A percentile compares a stretch with the other conserved stretches of the same genome.
These are phyloP conservation scores for Penicillium vulpinum DNA, from an alignment of 2,329 filamentous ascomycete genomes.

Conservation along the genomic window DNA sequence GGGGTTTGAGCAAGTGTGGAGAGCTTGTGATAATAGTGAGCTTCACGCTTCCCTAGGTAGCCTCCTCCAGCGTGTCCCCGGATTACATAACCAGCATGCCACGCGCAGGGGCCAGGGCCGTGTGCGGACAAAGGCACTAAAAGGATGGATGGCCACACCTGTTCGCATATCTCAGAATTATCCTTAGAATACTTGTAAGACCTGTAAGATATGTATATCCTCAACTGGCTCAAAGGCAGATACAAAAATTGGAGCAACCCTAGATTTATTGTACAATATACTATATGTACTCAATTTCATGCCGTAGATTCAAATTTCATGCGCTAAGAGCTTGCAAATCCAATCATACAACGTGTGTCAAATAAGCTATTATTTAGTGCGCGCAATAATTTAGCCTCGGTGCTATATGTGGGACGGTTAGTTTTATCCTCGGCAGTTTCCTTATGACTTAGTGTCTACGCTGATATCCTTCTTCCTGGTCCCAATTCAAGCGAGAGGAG, in stretches of 20 bases:
- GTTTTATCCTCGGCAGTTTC: too few relatives aligned
- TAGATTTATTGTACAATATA: not conserved
- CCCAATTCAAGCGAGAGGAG: too few relatives aligned
- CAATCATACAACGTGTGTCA: not conserved
- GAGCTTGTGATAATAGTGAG: not conserved
- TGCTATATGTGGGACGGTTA: too few relatives aligned
- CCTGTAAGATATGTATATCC: not conserved
- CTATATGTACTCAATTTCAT: not conserved
- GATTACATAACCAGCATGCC: conserved; percentile 6
- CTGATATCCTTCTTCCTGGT: too few relatives aligned
- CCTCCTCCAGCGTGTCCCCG: not conserved
- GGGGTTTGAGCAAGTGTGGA: not conserved
- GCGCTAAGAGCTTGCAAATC: not conserved
- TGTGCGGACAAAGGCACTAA: not conserved
- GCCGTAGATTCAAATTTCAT: not conserved
- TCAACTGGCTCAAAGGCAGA: not conserved
- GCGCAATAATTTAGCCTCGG: too few relatives aligned
- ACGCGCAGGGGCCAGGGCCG: not conserved
- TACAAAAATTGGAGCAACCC: not conserved
- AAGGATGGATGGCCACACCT: too few relatives aligned
- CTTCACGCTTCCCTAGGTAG: not conserved
- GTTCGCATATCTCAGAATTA: not conserved
- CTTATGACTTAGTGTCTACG: too few relatives aligned
- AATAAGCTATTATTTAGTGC: not conserved
- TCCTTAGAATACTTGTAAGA: not conserved